These are phyloP conservation scores for Fusarium veterinarium DNA, from an alignment of 2,329 filamentous ascomycete genomes.

Conservation along the genomic window DNA sequence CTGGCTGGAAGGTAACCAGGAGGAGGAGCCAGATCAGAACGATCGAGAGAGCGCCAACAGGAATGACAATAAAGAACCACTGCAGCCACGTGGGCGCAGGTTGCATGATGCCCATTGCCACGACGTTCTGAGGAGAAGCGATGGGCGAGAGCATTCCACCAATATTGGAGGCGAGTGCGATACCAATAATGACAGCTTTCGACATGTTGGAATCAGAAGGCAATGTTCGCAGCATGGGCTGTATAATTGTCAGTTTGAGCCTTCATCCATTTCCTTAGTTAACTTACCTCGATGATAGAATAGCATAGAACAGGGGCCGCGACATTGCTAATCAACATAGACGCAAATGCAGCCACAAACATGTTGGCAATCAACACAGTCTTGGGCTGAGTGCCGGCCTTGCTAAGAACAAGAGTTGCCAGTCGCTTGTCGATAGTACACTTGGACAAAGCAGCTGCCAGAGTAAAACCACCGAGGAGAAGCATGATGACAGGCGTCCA, in stretches of 20 bases:
- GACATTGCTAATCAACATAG: slow-evolving; percentile 99
- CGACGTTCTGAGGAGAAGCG: slow-evolving; percentile 96
- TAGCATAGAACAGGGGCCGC: slow-evolving; percentile 97
- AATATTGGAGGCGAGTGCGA: slow-evolving; percentile 94
- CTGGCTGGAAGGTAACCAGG: slow-evolving; percentile 85
- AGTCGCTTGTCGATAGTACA: slow-evolving; percentile 98
- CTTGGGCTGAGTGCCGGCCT: slow-evolving; percentile 89
- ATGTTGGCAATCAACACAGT: slow-evolving; percentile 97
- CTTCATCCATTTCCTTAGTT: rapidly evolving
- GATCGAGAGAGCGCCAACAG: slow-evolving; percentile 90
- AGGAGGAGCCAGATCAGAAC: slow-evolving; percentile 90
- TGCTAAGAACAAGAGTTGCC: slow-evolving; percentile 94
- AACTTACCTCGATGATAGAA: slow-evolving; percentile 88
- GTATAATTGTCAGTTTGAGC: slow-evolving; percentile 16
- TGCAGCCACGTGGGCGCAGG: slow-evolving; percentile 91
- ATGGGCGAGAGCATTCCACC: slow-evolving; percentile 97
- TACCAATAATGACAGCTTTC: slow-evolving; percentile 94
- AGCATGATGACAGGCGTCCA: slow-evolving; percentile 99
- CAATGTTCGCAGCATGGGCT: slow-evolving; percentile 94
- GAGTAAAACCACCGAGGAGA: slow-evolving; percentile 92
- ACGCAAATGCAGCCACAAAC: slow-evolving; percentile 97
- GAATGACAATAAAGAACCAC: slow-evolving; percentile 97
- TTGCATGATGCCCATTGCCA: slow-evolving; percentile 94
- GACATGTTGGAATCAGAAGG: slow-evolving; percentile 92
- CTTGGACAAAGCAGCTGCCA: slow-evolving; percentile 94